A percentile compares a stretch with the other conserved stretches of the same genome.
phyloP scores from a whole-genome alignment of 768 basidiomycete genomes.

The Dentipellis sp. region DNA sequence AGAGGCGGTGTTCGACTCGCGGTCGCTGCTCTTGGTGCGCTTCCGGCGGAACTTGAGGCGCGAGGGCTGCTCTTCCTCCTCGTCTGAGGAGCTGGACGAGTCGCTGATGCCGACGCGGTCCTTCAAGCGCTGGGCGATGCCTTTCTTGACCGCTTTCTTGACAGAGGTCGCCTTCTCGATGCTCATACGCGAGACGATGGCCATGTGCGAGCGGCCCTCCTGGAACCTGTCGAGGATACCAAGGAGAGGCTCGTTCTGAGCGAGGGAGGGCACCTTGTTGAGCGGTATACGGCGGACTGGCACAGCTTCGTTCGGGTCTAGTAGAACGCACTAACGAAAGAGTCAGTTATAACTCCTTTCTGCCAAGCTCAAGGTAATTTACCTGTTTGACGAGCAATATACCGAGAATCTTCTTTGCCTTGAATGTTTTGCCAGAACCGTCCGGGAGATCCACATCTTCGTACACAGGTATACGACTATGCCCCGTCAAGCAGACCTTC shows the following conservation, averaged over 20 bases:
- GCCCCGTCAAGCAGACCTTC: constrained; percentile 12
- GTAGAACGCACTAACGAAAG: constrained; percentile 48
- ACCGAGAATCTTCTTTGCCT: constrained; percentile 76
- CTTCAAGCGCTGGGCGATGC: constrained; percentile 70
- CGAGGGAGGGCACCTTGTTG: constrained; percentile 81
- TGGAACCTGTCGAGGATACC: constrained; percentile 85
- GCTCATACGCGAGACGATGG: constrained; percentile 50
- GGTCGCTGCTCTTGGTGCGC: background rate
- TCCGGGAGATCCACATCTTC: constrained; percentile 15
- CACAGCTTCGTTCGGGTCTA: constrained; percentile 82
- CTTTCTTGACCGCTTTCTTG: constrained; percentile 75
- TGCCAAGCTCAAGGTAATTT: constrained; percentile 1
- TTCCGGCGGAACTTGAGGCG: constrained; percentile 7
- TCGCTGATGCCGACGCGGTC: constrained; percentile 56
- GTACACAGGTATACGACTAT: constrained; percentile 17
- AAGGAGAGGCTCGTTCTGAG: constrained; percentile 77
- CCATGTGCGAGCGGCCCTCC: constrained; percentile 87
- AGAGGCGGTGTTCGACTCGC: constrained; percentile 3
- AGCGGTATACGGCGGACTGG: constrained; percentile 78
- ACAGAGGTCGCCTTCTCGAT: constrained; percentile 53
- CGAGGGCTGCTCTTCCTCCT: constrained; percentile 28
- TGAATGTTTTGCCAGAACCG: constrained; percentile 26
- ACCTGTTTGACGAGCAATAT: constrained; percentile 80
- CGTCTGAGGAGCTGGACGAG: constrained; percentile 33
- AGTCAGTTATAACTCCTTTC: background rate